These are phyloP conservation scores for Syzygium aromaticum DNA, from an alignment of 345 rosid species.

Conservation along the genomic window DNA sequence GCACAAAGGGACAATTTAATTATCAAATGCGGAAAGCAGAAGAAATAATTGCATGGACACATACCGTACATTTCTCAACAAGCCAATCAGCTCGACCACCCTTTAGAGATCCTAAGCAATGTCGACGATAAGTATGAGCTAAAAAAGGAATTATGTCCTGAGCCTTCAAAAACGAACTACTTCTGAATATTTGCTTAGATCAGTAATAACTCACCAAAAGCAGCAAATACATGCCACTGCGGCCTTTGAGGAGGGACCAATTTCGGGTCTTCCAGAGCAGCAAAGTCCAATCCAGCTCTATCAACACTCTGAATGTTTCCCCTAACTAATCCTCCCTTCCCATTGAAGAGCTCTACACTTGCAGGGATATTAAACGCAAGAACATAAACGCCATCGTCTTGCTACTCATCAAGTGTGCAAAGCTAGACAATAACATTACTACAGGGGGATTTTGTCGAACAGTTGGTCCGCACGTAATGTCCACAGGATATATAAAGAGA, in stretches of 20 bases:
- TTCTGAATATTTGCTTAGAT: not conserved
- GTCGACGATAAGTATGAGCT: not conserved
- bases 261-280: slow-evolving; percentile 56
- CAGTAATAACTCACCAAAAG: slow-evolving; percentile 53
- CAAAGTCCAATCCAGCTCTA: slow-evolving; percentile 52
- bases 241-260: slow-evolving; percentile 37
- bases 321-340: slow-evolving; percentile 69
- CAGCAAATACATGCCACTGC: slow-evolving; percentile 79
- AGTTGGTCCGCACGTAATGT: not conserved
- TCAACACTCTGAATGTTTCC: slow-evolving; percentile 59
- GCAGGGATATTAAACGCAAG: slow-evolving; percentile 11
- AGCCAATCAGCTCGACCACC: slow-evolving; percentile 99
- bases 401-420: not conserved
- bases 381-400: not conserved
- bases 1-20: not conserved
- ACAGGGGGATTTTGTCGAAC: not conserved
- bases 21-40: not conserved
- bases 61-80: slow-evolving; percentile 85
- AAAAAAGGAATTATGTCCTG: not conserved
- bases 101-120: slow-evolving; percentile 60
- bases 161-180: not conserved
- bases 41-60: slow-evolving; percentile 8
- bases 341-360: slow-evolving; percentile 94
- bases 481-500: not conserved
- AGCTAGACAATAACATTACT: not conserved